Evolutionary conservation across 768 basidiomycete genomes (phyloP), one percentile per base, ranked within the genome.

Genomic region (Peribolospora kevripleyi): DNA sequence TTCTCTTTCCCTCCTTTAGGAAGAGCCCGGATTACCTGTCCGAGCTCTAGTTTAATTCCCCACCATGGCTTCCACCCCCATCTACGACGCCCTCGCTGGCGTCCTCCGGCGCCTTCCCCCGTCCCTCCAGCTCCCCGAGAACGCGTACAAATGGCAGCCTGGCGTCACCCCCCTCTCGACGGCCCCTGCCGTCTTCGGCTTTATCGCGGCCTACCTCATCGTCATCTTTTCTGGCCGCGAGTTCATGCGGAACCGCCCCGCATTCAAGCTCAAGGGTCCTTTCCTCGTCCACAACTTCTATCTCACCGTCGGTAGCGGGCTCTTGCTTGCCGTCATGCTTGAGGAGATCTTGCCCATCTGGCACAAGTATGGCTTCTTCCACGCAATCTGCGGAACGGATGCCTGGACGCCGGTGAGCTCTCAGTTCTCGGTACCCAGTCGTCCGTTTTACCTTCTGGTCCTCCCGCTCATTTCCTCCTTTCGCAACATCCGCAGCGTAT

Each of bases 371-470:
- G 81, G 82, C 48, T 56, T 79, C 41, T 86, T 80, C 70, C 71
- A 76, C 64, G 78, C 80, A 42, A 78, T 97, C 60, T 98, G 93
- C 68, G 67, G 75, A 56, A 71, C 73, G 38, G 64, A 69, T 3
- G 78, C 87, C 54, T 98, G 86, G 86, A 90, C 91, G 46, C 73
- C 79, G 60, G 90, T 91, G 63, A 64, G 82, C 76, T 11, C 49
- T 53, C 46, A 13, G 10, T 46, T 47, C 51, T 37, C 52, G 48
- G 52, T 48, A 8, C 50, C 14, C 7, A 47, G 46, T 51, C 42
- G 37, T 14, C 14, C 25, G 25, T 25, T 25, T 3, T 52, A 54
- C 40, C 40, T 53, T 14, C 51, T 43, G 46, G 9, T 46, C n/a
- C 51, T 10, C 13, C 48, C 57, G 50, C 8, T 39, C 42, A 46